Conservation (phyloP, 2,329 filamentous ascomycete species). For the Phialophora expanda region DNA sequence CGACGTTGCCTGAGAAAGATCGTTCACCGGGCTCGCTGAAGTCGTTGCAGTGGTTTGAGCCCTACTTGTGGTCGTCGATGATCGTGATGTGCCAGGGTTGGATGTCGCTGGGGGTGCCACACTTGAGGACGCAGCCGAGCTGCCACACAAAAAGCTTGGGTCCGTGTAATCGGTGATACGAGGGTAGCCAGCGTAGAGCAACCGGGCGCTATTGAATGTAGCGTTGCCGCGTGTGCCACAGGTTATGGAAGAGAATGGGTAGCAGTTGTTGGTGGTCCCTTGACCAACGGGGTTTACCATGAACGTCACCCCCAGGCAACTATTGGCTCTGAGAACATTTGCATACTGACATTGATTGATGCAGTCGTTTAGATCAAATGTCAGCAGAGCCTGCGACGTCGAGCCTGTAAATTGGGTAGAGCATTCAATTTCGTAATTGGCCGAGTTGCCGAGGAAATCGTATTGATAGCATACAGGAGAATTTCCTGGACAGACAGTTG, state of each 20-base stretch:
- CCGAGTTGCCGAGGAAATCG: constrained; percentile 22
- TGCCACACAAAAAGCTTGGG: constrained; percentile 23
- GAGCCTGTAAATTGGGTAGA: constrained; percentile 24
- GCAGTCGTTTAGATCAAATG: constrained; percentile 29
- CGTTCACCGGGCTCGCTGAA: neutral
- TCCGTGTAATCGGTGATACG: constrained; percentile 30
- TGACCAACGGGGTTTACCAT: constrained; percentile 10
- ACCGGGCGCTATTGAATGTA: constrained; percentile 25
- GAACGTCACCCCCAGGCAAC: constrained; percentile 32
- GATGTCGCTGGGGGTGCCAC: neutral
- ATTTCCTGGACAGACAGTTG: constrained; percentile 20
- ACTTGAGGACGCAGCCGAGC: neutral
- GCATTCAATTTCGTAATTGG: constrained; percentile 34
- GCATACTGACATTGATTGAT: constrained; percentile 31
- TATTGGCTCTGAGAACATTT: constrained; percentile 21
- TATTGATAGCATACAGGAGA: constrained; percentile 31
- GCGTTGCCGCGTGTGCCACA: constrained; percentile 27
- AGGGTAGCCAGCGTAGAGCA: constrained; percentile 30
- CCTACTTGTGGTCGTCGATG: neutral
- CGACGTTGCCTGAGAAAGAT: neutral
- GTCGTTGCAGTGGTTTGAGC: neutral
- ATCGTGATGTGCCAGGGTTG: neutral
- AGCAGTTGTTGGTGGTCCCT: constrained; percentile 32
- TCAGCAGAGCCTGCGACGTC: constrained; percentile 17
- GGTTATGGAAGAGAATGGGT: constrained; percentile 20